phyloP scores from a whole-genome alignment of 805 yeast genomes.

The Wickerhamomyces silvicola region DNA sequence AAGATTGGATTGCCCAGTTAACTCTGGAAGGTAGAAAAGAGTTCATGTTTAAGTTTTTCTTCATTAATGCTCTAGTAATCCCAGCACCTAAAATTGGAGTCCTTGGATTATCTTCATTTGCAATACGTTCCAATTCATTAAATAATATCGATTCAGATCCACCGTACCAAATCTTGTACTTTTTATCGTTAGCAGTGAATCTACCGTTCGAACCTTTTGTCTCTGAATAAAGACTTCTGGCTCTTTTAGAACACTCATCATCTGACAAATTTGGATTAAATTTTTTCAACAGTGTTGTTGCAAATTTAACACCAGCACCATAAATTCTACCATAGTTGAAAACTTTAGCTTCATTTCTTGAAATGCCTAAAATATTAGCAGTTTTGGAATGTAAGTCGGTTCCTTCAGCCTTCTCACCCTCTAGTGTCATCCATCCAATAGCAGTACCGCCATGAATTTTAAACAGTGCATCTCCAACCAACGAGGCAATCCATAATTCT shows the following conservation, averaged over 20 bases:
- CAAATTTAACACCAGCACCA: slow-evolving; percentile 95
- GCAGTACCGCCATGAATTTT: slow-evolving; percentile 93
- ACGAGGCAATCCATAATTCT: slow-evolving; percentile 95
- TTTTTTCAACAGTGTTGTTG: slow-evolving; percentile 74
- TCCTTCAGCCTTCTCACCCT: slow-evolving; percentile 85
- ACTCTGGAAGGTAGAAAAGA: slow-evolving; percentile 82
- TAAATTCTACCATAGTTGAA: slow-evolving; percentile 96
- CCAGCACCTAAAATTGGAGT: slow-evolving; percentile 95
- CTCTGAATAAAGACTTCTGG: slow-evolving; percentile 61
- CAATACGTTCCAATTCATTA: slow-evolving; percentile 82
- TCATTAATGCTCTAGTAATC: slow-evolving; percentile 76
- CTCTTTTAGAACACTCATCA: slow-evolving; percentile 56
- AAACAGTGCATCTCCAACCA: slow-evolving; percentile 88
- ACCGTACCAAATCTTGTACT: slow-evolving; percentile 59
- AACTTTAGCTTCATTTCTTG: slow-evolving; percentile 87
- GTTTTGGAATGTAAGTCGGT: slow-evolving; percentile 96
- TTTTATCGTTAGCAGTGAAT: slow-evolving; percentile 19
- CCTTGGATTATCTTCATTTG: slow-evolving; percentile 69
- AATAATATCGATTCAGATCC: slow-evolving; percentile 93
- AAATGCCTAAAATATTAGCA: slow-evolving; percentile 81
- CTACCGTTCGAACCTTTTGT: slow-evolving; percentile 67
- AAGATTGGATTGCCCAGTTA: slow-evolving; percentile 97
- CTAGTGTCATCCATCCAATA: slow-evolving; percentile 98
- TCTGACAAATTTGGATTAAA: slow-evolving; percentile 71
- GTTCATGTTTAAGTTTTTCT: slow-evolving; percentile 55